These are phyloP conservation scores for Piper betle DNA, from an alignment of 164 flowering plant species.

Conservation along the genomic window DNA sequence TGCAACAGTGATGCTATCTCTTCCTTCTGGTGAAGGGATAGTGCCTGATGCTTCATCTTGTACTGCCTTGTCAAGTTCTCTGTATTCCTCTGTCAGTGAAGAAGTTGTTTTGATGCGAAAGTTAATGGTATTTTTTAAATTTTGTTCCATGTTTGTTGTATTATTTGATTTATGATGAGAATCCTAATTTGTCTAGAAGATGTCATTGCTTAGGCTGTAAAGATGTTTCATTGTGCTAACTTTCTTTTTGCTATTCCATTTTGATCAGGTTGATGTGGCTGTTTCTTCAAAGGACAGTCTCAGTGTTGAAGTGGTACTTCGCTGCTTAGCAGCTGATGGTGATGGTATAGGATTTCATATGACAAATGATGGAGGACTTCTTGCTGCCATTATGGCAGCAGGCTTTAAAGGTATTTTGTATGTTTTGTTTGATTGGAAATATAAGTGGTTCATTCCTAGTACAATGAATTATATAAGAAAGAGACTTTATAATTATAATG, in stretches of 20 bases:
- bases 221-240: neutral
- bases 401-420: conserved; percentile 69
- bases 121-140: conserved; percentile 43
- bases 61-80: conserved; percentile 75
- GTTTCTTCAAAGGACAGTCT: conserved; percentile 45
- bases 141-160: neutral
- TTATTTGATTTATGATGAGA: neutral
- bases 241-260: neutral
- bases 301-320: conserved; percentile 73
- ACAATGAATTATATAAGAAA: too few relatives aligned
- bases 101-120: conserved; percentile 59
- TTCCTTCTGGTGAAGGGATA: conserved; percentile 85
- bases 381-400: conserved; percentile 70
- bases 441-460: too few relatives aligned
- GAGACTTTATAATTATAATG: too few relatives aligned
- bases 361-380: conserved; percentile 76
- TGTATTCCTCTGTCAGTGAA: conserved; percentile 81
- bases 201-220: neutral
- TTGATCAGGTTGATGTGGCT: conserved; percentile 54
- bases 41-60: conserved; percentile 81
- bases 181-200: neutral
- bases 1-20: conserved; percentile 75
- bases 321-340: conserved; percentile 73
- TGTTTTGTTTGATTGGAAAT: neutral
- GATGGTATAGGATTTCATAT: conserved; percentile 70